Percentiles rank a stretch among this genome's conserved stretches.
Evolutionary conservation across 192 early-diverging fungal genomes (phyloP).

Genomic region (Thoreauomyces humboldtii): DNA sequence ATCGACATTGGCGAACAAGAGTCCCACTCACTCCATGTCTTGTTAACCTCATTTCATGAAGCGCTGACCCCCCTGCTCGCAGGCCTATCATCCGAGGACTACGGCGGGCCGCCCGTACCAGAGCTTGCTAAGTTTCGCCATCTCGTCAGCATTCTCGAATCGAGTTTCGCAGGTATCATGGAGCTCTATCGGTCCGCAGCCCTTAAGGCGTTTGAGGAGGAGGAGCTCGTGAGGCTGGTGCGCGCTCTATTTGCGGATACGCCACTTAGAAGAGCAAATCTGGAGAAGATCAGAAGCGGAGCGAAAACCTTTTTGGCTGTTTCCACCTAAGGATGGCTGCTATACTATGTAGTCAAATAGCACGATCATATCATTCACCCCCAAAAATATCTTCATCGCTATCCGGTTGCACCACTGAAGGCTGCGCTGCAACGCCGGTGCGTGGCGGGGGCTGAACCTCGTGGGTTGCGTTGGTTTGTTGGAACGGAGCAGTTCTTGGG

Average conservation of each 20-base stretch:
- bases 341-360: too few relatives aligned
- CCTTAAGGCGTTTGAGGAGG: slow-evolving; percentile 21
- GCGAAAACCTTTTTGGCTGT: too few relatives aligned
- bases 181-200: slow-evolving; percentile 31
- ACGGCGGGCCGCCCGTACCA: background rate
- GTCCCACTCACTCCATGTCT: slow-evolving; percentile 28
- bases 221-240: slow-evolving; percentile 38
- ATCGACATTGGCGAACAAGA: slow-evolving; percentile 47
- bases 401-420: too few relatives aligned
- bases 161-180: slow-evolving; percentile 42
- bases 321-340: too few relatives aligned
- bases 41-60: slow-evolving; percentile 24
- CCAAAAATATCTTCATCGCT: too few relatives aligned
- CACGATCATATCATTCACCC: too few relatives aligned
- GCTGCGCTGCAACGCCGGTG: too few relatives aligned
- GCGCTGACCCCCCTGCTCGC: too few relatives aligned
- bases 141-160: slow-evolving; percentile 30
- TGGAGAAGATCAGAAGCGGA: slow-evolving; percentile 39
- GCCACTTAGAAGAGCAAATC: slow-evolving; percentile 36
- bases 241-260: slow-evolving; percentile 53
- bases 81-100: background rate
- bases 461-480: too few relatives aligned
- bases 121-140: slow-evolving; percentile 18
- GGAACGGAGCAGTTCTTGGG: too few relatives aligned
- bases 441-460: too few relatives aligned